Percentiles rank a stretch among this genome's conserved stretches.
phyloP scores from a whole-genome alignment of 169 alveolate species.

The Plasmodium fragile region DNA sequence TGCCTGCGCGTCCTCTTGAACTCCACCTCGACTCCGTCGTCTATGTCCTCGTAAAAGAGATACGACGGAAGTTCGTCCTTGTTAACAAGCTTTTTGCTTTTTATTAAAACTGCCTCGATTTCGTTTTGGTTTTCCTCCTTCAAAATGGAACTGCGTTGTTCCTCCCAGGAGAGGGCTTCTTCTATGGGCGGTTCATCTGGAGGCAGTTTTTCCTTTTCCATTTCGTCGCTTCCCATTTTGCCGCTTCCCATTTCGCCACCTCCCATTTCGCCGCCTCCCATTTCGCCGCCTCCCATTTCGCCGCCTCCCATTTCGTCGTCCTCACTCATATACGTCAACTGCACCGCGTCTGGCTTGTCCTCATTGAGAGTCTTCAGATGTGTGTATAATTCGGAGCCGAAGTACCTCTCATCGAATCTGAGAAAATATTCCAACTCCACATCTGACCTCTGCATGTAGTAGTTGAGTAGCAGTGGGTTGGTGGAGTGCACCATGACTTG shows the following conservation, averaged over 20 bases:
- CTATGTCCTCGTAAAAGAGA: conserved; percentile 20
- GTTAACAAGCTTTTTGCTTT: conserved; percentile 23
- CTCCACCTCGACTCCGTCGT: conserved; percentile 5
- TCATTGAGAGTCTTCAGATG: neutral
- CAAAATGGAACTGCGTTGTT: neutral
- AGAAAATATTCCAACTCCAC: conserved; percentile 37
- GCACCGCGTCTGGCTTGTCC: neutral
- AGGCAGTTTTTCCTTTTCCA: neutral
- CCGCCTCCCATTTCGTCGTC: neutral
- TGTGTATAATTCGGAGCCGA: conserved; percentile 11
- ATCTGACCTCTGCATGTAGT: conserved; percentile 44
- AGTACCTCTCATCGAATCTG: conserved; percentile 29
- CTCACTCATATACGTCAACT: conserved; percentile 63
- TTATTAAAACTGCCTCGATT: conserved; percentile 28
- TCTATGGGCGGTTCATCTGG: neutral
- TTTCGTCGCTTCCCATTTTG: neutral
- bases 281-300: neutral
- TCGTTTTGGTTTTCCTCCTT: conserved; percentile 43
- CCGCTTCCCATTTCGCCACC: neutral
- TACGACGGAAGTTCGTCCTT: conserved; percentile 31
- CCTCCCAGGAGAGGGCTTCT: conserved; percentile 1
- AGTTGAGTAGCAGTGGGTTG: conserved; percentile 30
- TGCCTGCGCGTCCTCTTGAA: conserved; percentile 47
- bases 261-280: neutral
- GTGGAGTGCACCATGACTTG: conserved; percentile 25